Evolutionary conservation across 2,329 filamentous ascomycete genomes (phyloP), one percentile per base, ranked within the genome.

Genomic region (Fusarium bulbicola): DNA sequence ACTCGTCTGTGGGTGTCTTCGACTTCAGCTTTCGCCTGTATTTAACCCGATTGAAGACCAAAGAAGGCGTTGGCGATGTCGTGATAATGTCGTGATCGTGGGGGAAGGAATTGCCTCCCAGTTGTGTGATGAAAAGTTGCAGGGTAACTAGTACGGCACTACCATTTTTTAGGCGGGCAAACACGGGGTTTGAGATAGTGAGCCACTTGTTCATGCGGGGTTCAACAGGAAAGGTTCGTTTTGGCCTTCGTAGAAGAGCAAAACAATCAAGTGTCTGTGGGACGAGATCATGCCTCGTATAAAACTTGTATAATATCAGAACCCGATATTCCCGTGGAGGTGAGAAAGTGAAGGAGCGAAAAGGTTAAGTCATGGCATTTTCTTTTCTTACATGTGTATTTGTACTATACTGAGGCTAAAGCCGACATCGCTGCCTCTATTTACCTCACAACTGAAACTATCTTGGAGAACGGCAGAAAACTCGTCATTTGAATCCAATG

Each of bases 11-110:
- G 46, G 43, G 40, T 57, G 54, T 54, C 62, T 26, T 66, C 30
- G n/a, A 50, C 36, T 40, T 28, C 30, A 47, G 39, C 50, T 42
- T 46, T 49, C 45, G 30, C 40, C 52, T 49, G 59, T 54, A 60
- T 76, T 77, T 56, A 52, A 54, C 54, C 36, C 42, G 63, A 64
- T 37, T 36, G 39, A 49, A 61, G 57, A 70, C 63, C 50, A 21
- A 52, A 71, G 57, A 71, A 59, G 74, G 57, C 66, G 52, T 61
- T 53, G 73, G 61, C 60, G 66, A 74, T 76, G 70, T 76, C 71
- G 75, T 75, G 71, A 72, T 76, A 68, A 74, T 77, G 72, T 76
- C 73, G 76, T 75, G 71, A 77, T 76, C 66, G 72, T 76, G 67
- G 71, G 61, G 73, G 66, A 72, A 63, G 65, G 70, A 64, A 71